Percentiles rank a stretch among this genome's conserved stretches.
phyloP scores from a whole-genome alignment of 768 basidiomycete genomes.

The Auriscalpium orientale region DNA sequence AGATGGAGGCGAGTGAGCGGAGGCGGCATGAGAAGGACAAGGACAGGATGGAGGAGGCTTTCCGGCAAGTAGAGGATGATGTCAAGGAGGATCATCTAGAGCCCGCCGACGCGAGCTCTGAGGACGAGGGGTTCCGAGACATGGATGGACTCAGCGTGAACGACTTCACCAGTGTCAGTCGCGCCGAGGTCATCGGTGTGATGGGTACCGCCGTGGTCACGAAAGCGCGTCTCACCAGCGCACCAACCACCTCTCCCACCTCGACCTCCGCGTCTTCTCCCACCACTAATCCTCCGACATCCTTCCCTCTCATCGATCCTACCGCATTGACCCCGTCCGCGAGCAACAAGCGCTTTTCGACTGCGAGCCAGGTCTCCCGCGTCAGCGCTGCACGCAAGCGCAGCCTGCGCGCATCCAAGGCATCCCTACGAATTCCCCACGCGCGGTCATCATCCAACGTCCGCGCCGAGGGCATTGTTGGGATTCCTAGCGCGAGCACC shows the following conservation, averaged over 20 bases:
- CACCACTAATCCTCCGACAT: neutral
- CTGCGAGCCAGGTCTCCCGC: constrained; percentile 29
- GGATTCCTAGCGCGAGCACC: no score
- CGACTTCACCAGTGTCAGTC: constrained; percentile 2
- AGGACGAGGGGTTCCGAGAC: constrained; percentile 8
- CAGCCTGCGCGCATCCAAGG: constrained; percentile 55
- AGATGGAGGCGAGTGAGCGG: constrained; percentile 1
- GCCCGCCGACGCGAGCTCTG: constrained; percentile 17
- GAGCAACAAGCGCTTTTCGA: constrained; percentile 1
- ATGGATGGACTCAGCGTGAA: constrained; percentile 2
- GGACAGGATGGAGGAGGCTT: constrained; percentile 13
- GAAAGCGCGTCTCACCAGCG: constrained; percentile 7
- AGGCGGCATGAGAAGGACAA: neutral
- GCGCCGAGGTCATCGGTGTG: constrained; percentile 14
- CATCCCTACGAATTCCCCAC: constrained; percentile 53
- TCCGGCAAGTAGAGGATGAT: constrained; percentile 15
- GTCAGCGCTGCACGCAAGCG: constrained; percentile 61
- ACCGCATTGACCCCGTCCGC: neutral
- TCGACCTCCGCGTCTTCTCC: neutral
- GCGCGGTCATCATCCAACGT: neutral
- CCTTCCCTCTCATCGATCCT: neutral
- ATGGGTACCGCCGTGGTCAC: constrained; percentile 10
- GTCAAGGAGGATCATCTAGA: constrained; percentile 21
- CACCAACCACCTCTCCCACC: neutral
- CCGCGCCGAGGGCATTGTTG: neutral